Base-by-base conservation (phyloP, 108 stramenopile genomes). In the Licmophora abbreviata region DNA sequence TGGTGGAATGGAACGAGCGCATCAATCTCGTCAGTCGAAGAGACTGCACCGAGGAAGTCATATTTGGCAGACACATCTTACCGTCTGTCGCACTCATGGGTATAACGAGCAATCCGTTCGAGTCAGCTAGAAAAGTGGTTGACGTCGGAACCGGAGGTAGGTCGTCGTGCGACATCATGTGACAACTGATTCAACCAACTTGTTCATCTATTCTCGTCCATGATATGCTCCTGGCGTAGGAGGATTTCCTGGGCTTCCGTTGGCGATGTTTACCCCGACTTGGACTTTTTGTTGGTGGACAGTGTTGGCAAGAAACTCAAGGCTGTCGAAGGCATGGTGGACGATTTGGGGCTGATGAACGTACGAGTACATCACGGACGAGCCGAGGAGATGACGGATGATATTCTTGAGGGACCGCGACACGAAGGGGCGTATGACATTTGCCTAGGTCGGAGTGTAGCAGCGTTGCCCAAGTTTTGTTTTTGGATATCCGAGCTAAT, bases 191-290 rank as follows among this genome's bases (percentile, higher is more conserved):
- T n/a, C n/a, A n/a, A n/a, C n/a, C n/a, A n/a, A n/a, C n/a, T n/a
- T n/a, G n/a, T n/a, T n/a, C 12, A 35, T 35, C 12, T 10, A 11
- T 35, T 35, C 11, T 12, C 34, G 34, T 35, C 12, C 12, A 11
- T 35, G 10, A 11, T 35, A 11, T 35, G 9, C 29, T 40, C 3
- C n/a, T n/a, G n/a, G n/a, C n/a, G 80, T 73, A 9, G 87, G 90
- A n/a, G 93, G 93, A 10, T 92, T 94, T 67, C 93, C 93, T 12
- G 93, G 93, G 14, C 54, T 94, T 6, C 93, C 93, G 2, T 50
- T 94, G 33, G 89, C 93, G 29, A 78, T 56, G 57, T 71, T 26
- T 59, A 66, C 42, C 89, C 93, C 14, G 35, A 78, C 9, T 17
- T 56, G 23, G 48, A 76, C 17, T 94, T 94, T 63, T 60, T 74